These are phyloP conservation scores for Penicillium oxalicum DNA, from an alignment of 2,329 filamentous ascomycete species.

Conservation along the genomic window DNA sequence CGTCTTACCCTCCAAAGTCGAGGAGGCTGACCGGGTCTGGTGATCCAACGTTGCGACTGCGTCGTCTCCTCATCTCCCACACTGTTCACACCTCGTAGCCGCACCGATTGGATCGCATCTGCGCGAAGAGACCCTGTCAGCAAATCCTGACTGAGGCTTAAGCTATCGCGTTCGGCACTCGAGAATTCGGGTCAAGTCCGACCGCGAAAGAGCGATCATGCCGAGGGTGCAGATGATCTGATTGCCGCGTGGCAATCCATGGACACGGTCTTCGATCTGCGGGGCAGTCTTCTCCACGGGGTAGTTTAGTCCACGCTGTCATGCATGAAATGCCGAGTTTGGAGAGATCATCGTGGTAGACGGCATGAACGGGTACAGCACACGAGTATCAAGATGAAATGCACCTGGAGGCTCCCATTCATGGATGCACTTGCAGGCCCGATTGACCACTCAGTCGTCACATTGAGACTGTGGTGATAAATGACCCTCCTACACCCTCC, in stretches of 20 bases:
- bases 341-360: background rate
- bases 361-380: background rate
- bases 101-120: slow-evolving; percentile 4
- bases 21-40: slow-evolving; percentile 19
- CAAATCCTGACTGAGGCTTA: no score
- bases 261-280: background rate
- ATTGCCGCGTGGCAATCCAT: slow-evolving; percentile 6
- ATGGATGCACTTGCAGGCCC: no score
- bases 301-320: background rate
- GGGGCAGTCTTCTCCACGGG: slow-evolving; percentile 4
- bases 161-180: no score
- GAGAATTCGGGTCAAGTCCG: background rate
- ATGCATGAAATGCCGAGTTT: background rate
- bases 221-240: slow-evolving; percentile 17
- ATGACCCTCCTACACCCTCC: background rate
- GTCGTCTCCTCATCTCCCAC: background rate
- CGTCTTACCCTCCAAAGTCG: slow-evolving; percentile 1
- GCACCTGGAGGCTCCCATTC: no score
- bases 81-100: background rate
- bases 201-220: slow-evolving; percentile 13
- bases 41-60: slow-evolving; percentile 15
- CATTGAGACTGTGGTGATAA: background rate
- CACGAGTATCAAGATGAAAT: no score
- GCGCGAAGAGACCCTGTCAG: background rate
- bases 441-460: no score